Conservation (phyloP, 2,329 filamentous ascomycete genomes). For the Colletotrichum coccodes region DNA sequence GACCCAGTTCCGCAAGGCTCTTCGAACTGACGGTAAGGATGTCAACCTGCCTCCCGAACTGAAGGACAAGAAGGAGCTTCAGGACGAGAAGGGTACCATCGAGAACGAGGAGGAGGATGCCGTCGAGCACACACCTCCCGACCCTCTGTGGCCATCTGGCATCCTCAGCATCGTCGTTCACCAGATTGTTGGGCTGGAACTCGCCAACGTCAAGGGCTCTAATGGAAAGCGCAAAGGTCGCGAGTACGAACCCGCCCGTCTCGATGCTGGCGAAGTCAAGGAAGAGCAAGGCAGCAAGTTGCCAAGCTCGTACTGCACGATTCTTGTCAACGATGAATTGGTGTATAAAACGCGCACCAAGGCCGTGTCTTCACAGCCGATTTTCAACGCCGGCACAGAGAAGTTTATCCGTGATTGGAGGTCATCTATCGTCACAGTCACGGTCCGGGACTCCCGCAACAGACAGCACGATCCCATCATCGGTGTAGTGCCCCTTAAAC, state of each 20-base stretch:
- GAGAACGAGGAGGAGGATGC: slow-evolving; percentile 82
- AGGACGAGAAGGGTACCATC: slow-evolving; percentile 87
- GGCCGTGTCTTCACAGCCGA: slow-evolving; percentile 92
- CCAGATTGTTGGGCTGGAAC: slow-evolving; percentile 93
- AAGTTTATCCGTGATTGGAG: slow-evolving; percentile 94
- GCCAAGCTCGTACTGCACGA: slow-evolving; percentile 94
- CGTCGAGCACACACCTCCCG: slow-evolving; percentile 88
- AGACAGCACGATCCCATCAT: slow-evolving; percentile 95
- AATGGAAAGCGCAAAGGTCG: slow-evolving; percentile 82
- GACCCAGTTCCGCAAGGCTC: slow-evolving; percentile 83
- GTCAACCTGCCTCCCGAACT: slow-evolving; percentile 78
- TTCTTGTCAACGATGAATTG: slow-evolving; percentile 87
- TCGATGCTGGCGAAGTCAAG: slow-evolving; percentile 82
- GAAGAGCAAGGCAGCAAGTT: slow-evolving; percentile 84
- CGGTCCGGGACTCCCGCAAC: slow-evolving; percentile 88
- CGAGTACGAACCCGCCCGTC: slow-evolving; percentile 89
- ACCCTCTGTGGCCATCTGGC: slow-evolving; percentile 95
- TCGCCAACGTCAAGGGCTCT: slow-evolving; percentile 91
- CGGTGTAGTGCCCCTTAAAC: slow-evolving; percentile 87
- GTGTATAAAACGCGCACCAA: slow-evolving; percentile 96
- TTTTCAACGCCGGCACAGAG: slow-evolving; percentile 97
- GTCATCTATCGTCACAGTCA: slow-evolving; percentile 85
- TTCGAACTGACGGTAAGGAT: slow-evolving; percentile 89
- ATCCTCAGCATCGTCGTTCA: slow-evolving; percentile 88
- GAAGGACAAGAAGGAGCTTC: slow-evolving; percentile 78